Conservation (phyloP, 1,284 basidiomycete species). For the Naganishia sp. region DNA sequence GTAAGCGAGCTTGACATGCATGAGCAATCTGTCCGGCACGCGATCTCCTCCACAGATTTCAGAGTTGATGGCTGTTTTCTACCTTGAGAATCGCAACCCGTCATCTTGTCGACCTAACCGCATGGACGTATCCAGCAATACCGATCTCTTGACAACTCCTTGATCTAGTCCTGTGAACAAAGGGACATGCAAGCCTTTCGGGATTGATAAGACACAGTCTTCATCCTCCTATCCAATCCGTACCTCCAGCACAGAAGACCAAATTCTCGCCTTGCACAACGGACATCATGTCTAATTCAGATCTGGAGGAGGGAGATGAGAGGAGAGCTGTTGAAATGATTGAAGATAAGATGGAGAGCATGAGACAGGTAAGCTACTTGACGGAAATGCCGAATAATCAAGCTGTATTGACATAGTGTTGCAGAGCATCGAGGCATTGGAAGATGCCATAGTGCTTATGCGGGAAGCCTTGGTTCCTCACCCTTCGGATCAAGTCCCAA, state of each 20-base stretch:
- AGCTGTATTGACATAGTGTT: not conserved
- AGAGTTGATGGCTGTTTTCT: not conserved
- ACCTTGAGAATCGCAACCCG: not conserved
- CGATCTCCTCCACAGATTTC: not conserved
- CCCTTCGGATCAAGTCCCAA: not conserved
- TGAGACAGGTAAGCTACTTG: conserved; percentile 8
- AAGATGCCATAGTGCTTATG: conserved; percentile 39
- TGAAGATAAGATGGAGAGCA: conserved; percentile 18
- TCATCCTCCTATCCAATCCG: not conserved
- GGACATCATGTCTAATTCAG: not conserved
- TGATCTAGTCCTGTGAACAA: not conserved
- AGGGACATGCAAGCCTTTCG: conserved; percentile 2
- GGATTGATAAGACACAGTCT: not conserved
- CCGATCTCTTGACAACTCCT: not conserved
- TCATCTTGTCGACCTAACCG: not conserved
- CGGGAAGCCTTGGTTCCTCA: conserved; percentile 35
- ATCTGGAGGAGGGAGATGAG: conserved; percentile 9
- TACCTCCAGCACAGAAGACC: not conserved
- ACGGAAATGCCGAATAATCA: too few species aligned
- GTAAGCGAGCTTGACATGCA: conserved; percentile 22
- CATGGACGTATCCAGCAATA: not conserved
- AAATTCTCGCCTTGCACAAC: not conserved
- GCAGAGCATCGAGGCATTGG: conserved; percentile 37
- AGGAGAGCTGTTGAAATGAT: conserved; percentile 14
- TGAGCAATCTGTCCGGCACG: conserved; percentile 7